Percentiles rank a stretch among this genome's conserved stretches.
phyloP scores from a whole-genome alignment of 1,139 yeast genomes.

The Nakaseomyces kungkrabaensis region DNA sequence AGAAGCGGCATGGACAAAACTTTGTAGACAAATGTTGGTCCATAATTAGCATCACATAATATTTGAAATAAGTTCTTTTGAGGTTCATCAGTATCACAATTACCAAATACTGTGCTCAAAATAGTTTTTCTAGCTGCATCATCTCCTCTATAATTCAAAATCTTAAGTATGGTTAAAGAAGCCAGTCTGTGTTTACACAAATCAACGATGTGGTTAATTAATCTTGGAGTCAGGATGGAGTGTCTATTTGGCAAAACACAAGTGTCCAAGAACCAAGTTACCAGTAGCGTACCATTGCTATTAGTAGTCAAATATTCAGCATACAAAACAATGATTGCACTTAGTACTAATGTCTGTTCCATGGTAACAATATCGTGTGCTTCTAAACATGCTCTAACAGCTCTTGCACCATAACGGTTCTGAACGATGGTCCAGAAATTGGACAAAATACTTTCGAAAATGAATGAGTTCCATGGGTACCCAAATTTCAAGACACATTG shows the following conservation, averaged over 20 bases:
- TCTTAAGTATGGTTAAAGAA: slow-evolving; percentile 69
- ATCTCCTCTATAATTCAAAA: slow-evolving; percentile 62
- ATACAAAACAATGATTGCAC: slow-evolving; percentile 69
- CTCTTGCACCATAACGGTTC: slow-evolving; percentile 91
- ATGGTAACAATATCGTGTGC: slow-evolving; percentile 47
- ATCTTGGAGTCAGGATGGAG: slow-evolving; percentile 43
- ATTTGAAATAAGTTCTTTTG: slow-evolving; percentile 40
- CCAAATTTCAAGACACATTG: slow-evolving; percentile 92
- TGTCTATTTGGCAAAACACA: slow-evolving; percentile 56
- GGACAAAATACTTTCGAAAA: slow-evolving; percentile 73
- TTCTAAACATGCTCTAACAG: slow-evolving; percentile 87
- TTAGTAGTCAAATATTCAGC: slow-evolving; percentile 75
- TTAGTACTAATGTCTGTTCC: slow-evolving; percentile 67
- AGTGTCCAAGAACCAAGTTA: slow-evolving; percentile 93
- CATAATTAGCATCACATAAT: slow-evolving; percentile 54
- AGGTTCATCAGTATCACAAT: slow-evolving; percentile 23
- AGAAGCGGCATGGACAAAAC: slow-evolving; percentile 58
- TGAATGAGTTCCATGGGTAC: slow-evolving; percentile 78
- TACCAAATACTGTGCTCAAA: slow-evolving; percentile 57
- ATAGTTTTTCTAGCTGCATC: slow-evolving; percentile 51
- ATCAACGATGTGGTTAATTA: slow-evolving; percentile 52
- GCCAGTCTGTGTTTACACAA: slow-evolving; percentile 83
- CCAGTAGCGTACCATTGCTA: slow-evolving; percentile 76
- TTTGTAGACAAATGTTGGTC: slow-evolving; percentile 79
- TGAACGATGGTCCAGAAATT: slow-evolving; percentile 75